These are phyloP conservation scores for Zasmidium cellare DNA, from an alignment of 2,329 filamentous ascomycete species.

Conservation along the genomic window DNA sequence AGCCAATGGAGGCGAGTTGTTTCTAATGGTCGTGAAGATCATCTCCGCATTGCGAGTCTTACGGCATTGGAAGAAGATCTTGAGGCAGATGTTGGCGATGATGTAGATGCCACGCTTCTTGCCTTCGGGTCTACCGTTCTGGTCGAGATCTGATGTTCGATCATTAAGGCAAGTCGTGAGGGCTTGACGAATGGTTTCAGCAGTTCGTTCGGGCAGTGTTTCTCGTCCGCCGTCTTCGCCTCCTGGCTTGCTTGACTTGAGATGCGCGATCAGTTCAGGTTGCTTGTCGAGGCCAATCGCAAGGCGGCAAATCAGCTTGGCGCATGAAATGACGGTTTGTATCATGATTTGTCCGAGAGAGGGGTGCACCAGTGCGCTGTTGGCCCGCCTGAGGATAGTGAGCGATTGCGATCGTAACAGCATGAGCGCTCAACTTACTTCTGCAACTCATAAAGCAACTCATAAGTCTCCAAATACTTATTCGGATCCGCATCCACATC, in stretches of 20 bases:
- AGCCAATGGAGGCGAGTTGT: slow-evolving; percentile 75
- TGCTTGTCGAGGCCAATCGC: slow-evolving; percentile 81
- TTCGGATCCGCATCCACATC: slow-evolving; percentile 77
- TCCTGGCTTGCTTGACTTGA: slow-evolving; percentile 40
- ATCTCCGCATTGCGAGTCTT: slow-evolving; percentile 83
- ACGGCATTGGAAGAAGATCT: slow-evolving; percentile 82
- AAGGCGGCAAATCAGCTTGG: slow-evolving; percentile 74
- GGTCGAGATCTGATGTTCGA: slow-evolving; percentile 60
- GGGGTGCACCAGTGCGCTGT: slow-evolving; percentile 76
- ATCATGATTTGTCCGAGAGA: slow-evolving; percentile 79
- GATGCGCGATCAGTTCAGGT: slow-evolving; percentile 71
- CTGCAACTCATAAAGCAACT: slow-evolving; percentile 70
- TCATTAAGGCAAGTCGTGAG: slow-evolving; percentile 90
- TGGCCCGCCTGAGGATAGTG: slow-evolving; percentile 58
- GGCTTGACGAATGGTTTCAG: slow-evolving; percentile 84
- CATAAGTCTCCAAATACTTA: slow-evolving; percentile 73
- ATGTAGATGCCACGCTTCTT: slow-evolving; percentile 88
- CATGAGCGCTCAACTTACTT: slow-evolving; percentile 47
- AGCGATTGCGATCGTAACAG: neutral
- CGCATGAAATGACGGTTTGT: slow-evolving; percentile 79
- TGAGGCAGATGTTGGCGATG: slow-evolving; percentile 86
- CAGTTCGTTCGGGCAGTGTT: slow-evolving; percentile 82
- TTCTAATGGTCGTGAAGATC: slow-evolving; percentile 84
- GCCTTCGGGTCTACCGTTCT: slow-evolving; percentile 68
- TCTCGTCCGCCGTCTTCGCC: slow-evolving; percentile 63